A percentile compares a stretch with the other conserved stretches of the same genome.
These are phyloP conservation scores for Naganishia liquefaciens DNA, from an alignment of 1,284 basidiomycete species.

Conservation along the genomic window DNA sequence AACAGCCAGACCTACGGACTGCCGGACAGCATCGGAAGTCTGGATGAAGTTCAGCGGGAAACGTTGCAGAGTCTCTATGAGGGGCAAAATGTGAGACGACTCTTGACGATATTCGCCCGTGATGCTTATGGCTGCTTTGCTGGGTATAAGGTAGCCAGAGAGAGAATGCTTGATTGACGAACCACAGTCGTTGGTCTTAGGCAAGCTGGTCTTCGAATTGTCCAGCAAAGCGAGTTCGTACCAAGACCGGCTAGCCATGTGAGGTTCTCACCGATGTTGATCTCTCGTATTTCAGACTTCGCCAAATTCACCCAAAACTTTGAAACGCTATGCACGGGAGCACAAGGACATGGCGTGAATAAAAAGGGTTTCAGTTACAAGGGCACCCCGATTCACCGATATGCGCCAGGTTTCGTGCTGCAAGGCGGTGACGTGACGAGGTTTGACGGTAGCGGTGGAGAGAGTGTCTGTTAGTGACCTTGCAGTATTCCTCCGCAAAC, in stretches of 20 bases:
- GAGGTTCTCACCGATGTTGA: background rate
- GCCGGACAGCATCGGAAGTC: slow-evolving; percentile 4
- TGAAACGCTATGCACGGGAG: slow-evolving; percentile 21
- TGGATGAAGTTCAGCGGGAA: slow-evolving; percentile 31
- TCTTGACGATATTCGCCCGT: background rate
- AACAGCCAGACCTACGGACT: slow-evolving; percentile 29
- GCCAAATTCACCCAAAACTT: slow-evolving; percentile 33
- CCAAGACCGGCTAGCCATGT: background rate
- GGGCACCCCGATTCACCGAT: slow-evolving; percentile 30
- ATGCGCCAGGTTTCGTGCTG: slow-evolving; percentile 27
- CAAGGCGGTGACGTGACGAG: slow-evolving; percentile 35
- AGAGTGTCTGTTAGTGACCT: slow-evolving; percentile 32
- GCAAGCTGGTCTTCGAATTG: slow-evolving; percentile 27
- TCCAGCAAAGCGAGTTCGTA: slow-evolving; percentile 28
- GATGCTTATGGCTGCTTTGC: slow-evolving; percentile 3
- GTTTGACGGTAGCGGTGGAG: slow-evolving; percentile 33
- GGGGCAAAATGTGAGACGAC: slow-evolving; percentile 31
- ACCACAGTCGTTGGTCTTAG: slow-evolving; percentile 21
- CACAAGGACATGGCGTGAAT: slow-evolving; percentile 19
- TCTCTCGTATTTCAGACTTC: slow-evolving; percentile 17
- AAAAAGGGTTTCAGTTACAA: slow-evolving; percentile 34
- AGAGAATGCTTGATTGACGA: slow-evolving; percentile 26
- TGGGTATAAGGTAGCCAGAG: slow-evolving; percentile 27
- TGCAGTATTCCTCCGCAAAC: background rate
- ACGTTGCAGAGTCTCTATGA: slow-evolving; percentile 26